These are phyloP conservation scores for Microbotryum saponariae DNA, from an alignment of 1,284 basidiomycete species.

Conservation along the genomic window DNA sequence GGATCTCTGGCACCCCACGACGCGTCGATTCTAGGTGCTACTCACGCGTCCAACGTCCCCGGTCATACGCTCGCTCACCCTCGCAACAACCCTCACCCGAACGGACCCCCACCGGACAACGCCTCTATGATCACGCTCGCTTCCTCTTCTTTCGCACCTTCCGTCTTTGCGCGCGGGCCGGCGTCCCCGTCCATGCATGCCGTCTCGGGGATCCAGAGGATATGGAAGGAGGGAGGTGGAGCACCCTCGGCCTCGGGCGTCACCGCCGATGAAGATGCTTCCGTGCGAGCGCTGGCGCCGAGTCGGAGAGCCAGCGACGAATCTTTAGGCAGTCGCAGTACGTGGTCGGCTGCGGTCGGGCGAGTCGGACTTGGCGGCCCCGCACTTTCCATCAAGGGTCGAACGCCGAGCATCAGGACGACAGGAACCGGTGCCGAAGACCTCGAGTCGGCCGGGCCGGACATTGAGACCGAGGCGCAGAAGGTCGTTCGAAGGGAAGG, in stretches of 20 bases:
- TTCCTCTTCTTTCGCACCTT: slow-evolving; percentile 70
- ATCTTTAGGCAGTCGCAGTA: slow-evolving; percentile 17
- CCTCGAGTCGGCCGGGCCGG: no score
- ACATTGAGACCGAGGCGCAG: no score
- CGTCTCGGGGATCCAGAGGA: slow-evolving; percentile 3
- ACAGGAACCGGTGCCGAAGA: no score
- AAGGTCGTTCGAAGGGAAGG: no score
- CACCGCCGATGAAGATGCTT: slow-evolving; percentile 29
- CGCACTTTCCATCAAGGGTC: no score
- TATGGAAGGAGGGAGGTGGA: slow-evolving; percentile 2
- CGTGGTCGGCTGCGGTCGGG: slow-evolving; percentile 19
- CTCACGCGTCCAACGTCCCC: slow-evolving; percentile 91
- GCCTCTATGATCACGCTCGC: slow-evolving; percentile 87
- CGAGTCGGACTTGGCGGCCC: no score
- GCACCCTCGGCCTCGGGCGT: background rate
- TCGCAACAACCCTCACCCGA: slow-evolving; percentile 85
- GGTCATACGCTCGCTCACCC: slow-evolving; percentile 84
- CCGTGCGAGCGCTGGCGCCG: slow-evolving; percentile 23
- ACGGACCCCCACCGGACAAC: slow-evolving; percentile 79
- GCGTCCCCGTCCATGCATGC: slow-evolving; percentile 14
- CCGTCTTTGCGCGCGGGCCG: slow-evolving; percentile 5
- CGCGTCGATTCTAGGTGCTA: slow-evolving; percentile 43
- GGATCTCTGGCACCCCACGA: background rate
- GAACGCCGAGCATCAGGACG: no score
- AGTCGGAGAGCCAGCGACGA: slow-evolving; percentile 26